Evolutionary conservation across 345 rosid genomes (phyloP).

Genomic region (Citrus maxima): DNA sequence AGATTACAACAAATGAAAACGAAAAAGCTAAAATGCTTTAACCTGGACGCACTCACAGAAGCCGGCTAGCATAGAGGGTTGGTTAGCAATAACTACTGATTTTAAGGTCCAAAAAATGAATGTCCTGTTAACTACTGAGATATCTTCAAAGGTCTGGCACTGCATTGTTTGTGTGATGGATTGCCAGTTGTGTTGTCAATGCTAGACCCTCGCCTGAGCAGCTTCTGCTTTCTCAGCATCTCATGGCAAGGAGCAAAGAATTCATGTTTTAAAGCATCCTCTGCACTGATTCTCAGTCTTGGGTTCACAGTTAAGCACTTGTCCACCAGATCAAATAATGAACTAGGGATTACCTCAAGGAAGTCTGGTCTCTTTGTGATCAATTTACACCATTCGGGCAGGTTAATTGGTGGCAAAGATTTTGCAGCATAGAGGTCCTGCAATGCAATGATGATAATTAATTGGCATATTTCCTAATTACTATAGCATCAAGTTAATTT

Average conservation of each 20-base stretch:
- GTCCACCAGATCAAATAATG: conserved; percentile 78
- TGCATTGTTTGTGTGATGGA: conserved; percentile 13
- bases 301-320: conserved; percentile 87
- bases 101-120: not conserved
- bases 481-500: not conserved
- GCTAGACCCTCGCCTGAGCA: conserved; percentile 30
- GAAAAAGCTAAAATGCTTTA: not conserved
- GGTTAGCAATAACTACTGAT: conserved; percentile 3
- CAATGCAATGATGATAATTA: conserved; percentile 11
- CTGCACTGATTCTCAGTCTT: conserved; percentile 72
- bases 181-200: conserved; percentile 21
- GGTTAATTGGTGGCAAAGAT: conserved; percentile 37
- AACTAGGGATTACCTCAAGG: conserved; percentile 47
- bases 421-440: conserved; percentile 66
- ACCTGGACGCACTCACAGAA: conserved; percentile 1
- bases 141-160: not conserved
- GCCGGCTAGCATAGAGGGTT: not conserved
- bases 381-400: conserved; percentile 62
- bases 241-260: conserved; percentile 70
- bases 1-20: not conserved
- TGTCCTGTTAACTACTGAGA: not conserved
- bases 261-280: conserved; percentile 83
- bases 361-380: conserved; percentile 69
- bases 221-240: conserved; percentile 47
- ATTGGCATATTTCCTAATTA: not conserved